These are phyloP conservation scores for Xylaria sp. DNA, from an alignment of 2,329 filamentous ascomycete genomes.

Conservation along the genomic window DNA sequence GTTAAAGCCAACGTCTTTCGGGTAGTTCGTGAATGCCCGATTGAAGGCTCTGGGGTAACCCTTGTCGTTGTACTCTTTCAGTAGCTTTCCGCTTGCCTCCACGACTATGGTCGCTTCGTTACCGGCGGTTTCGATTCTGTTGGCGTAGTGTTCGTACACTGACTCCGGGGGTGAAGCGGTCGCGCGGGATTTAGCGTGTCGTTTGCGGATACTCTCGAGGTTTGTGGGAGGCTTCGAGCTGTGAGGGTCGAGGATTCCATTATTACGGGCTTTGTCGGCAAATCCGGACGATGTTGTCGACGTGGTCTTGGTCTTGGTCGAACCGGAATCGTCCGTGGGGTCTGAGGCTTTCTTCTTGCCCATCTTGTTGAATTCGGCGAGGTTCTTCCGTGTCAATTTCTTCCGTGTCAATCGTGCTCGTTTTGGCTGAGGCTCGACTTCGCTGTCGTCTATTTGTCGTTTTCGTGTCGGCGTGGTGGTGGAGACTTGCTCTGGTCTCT, in stretches of 20 bases:
- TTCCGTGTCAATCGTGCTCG: slow-evolving; percentile 11
- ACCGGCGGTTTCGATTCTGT: background rate
- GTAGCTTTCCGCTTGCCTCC: background rate
- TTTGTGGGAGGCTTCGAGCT: slow-evolving; percentile 14
- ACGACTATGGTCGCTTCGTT: background rate
- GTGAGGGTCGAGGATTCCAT: background rate
- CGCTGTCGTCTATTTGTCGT: slow-evolving; percentile 4
- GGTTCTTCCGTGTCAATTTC: slow-evolving; percentile 18
- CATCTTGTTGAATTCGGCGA: slow-evolving; percentile 12
- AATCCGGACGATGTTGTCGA: slow-evolving; percentile 4
- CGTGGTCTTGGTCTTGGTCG: background rate
- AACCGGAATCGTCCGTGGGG: background rate
- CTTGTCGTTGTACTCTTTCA: background rate
- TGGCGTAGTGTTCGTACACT: background rate
- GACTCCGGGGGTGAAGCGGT: slow-evolving; percentile 2
- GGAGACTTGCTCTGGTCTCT: slow-evolving; percentile 13
- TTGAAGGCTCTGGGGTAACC: background rate
- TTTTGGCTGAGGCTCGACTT: background rate
- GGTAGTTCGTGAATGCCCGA: background rate
- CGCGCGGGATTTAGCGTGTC: background rate
- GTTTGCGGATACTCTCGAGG: background rate
- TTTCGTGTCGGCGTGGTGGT: background rate
- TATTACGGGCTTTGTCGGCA: background rate
- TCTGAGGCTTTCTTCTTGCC: background rate
- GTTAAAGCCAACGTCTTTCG: background rate